These are phyloP conservation scores for Salvia hispanica DNA, from an alignment of 257 asterid species.

Conservation along the genomic window DNA sequence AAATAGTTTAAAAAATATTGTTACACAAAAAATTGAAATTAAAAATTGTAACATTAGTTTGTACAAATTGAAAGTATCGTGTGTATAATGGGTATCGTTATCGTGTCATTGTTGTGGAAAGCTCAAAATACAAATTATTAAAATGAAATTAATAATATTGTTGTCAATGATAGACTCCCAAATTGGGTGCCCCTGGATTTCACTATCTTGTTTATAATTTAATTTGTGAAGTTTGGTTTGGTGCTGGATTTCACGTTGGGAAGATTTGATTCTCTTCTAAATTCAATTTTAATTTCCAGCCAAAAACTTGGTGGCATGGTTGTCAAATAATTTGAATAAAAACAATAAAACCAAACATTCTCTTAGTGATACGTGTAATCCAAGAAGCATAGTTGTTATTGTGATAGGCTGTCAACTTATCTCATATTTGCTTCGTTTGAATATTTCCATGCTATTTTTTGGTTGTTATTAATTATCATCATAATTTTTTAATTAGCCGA, in stretches of 20 bases:
- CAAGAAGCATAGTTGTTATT: constrained; percentile 17
- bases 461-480: not conserved
- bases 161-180: too few species aligned
- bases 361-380: constrained; percentile 27
- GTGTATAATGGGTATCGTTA: too few species aligned
- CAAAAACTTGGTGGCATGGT: constrained; percentile 25
- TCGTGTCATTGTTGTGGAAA: too few species aligned
- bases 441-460: constrained; percentile 13
- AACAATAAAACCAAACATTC: constrained; percentile 23
- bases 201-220: too few species aligned
- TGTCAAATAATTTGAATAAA: constrained; percentile 22
- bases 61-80: too few species aligned
- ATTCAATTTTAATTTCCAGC: constrained; percentile 31
- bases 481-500: not conserved
- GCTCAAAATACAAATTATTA: too few species aligned
- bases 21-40: too few species aligned
- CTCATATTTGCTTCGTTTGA: not conserved
- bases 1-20: too few species aligned
- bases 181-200: not conserved
- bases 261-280: constrained; percentile 36
- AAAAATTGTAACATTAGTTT: too few species aligned
- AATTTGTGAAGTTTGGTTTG: not conserved
- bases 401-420: constrained; percentile 24
- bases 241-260: constrained; percentile 27
- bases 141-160: too few species aligned